A percentile compares a stretch with the other conserved stretches of the same genome.
Conservation (phyloP, 75 land plant genomes). For the Larix kaempferi region DNA sequence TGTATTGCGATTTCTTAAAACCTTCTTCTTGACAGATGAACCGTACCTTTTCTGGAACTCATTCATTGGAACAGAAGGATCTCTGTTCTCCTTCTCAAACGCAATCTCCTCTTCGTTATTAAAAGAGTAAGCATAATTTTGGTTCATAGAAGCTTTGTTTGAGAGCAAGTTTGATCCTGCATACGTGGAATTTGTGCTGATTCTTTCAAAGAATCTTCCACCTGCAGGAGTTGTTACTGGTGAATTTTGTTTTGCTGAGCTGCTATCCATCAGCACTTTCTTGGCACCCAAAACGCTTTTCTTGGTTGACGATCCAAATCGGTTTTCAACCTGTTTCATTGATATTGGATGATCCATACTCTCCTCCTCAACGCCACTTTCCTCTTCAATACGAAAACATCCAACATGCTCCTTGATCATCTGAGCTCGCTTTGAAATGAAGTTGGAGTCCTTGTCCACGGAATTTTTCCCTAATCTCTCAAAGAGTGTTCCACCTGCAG, state of each 20-base stretch:
- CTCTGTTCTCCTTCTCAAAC: constrained; percentile 23
- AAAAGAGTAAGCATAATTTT: not conserved
- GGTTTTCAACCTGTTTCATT: not conserved
- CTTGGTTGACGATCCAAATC: constrained; percentile 2
- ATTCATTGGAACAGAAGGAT: not conserved
- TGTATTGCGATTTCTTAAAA: constrained; percentile 19
- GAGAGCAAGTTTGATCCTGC: not conserved
- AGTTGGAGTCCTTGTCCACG: not conserved
- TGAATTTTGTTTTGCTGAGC: constrained; percentile 3
- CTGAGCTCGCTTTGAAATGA: not conserved
- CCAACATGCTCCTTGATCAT: constrained; percentile 1
- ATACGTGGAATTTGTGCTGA: not conserved
- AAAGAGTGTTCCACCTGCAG: not conserved
- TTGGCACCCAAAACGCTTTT: not conserved
- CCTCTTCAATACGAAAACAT: constrained; percentile 12
- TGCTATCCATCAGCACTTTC: not conserved
- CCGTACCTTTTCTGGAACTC: constrained; percentile 2
- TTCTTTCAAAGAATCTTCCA: not conserved
- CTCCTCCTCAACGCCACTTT: not conserved
- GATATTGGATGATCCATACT: not conserved
- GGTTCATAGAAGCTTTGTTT: constrained; percentile 9
- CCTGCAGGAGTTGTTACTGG: constrained; percentile 1
- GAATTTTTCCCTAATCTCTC: not conserved
- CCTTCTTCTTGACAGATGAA: constrained; percentile 14
- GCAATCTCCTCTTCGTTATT: not conserved